Evolutionary conservation across 1,284 basidiomycete species (phyloP).

Genomic region (Heterobasidion annosum): DNA sequence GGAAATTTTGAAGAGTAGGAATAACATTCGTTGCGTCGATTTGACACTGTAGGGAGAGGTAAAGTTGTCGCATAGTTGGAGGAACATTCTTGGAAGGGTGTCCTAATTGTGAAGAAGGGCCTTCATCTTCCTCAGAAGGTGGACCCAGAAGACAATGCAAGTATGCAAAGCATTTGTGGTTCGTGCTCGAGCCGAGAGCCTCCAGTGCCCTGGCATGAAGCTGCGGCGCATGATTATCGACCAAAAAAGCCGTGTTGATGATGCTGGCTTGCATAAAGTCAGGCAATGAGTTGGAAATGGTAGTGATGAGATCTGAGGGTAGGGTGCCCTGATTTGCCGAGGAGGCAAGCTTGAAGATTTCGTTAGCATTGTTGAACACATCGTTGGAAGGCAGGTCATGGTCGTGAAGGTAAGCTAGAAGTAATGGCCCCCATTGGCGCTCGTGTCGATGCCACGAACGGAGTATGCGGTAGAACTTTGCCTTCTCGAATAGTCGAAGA

Average conservation of each 20-base stretch:
- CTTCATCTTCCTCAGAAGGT: constrained; percentile 34
- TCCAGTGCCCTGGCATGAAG: constrained; percentile 54
- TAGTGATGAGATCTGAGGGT: constrained; percentile 41
- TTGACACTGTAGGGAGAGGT: constrained; percentile 67
- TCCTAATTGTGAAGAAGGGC: constrained; percentile 15
- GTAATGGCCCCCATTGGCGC: constrained; percentile 65
- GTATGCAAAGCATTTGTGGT: constrained; percentile 67
- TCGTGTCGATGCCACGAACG: constrained; percentile 75
- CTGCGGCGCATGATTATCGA: constrained; percentile 61
- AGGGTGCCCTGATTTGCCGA: constrained; percentile 35
- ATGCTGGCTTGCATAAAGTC: constrained; percentile 58
- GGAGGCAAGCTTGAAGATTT: constrained; percentile 43
- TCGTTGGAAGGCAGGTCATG: constrained; percentile 51
- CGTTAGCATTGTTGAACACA: constrained; percentile 57
- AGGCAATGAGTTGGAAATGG: constrained; percentile 50
- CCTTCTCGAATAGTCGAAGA: constrained; percentile 65
- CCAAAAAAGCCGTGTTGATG: constrained; percentile 59
- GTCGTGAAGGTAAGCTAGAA: constrained; percentile 75
- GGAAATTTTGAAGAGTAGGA: constrained; percentile 53
- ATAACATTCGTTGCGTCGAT: constrained; percentile 65
- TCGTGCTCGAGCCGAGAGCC: constrained; percentile 31
- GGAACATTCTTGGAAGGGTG: constrained; percentile 37
- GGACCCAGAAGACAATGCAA: constrained; percentile 71
- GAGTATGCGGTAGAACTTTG: constrained; percentile 88
- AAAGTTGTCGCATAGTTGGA: constrained; percentile 44